These are phyloP conservation scores for Apiospora marii DNA, from an alignment of 2,329 filamentous ascomycete species.

Conservation along the genomic window DNA sequence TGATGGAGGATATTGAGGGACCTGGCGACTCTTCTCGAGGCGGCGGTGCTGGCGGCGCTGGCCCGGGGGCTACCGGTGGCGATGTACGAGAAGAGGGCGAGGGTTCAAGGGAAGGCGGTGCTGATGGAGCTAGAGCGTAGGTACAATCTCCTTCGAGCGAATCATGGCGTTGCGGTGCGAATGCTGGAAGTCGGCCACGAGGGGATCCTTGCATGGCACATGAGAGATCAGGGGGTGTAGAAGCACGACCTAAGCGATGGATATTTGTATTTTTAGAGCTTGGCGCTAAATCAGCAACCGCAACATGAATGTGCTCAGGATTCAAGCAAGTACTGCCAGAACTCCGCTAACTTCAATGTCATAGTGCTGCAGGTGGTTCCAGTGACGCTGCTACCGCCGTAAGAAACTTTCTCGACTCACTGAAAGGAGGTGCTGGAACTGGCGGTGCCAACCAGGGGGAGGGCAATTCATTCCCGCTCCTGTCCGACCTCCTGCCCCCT, in stretches of 20 bases:
- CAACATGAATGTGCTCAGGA: conserved; percentile 25
- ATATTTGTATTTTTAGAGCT: conserved; percentile 25
- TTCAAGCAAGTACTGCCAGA: conserved; percentile 27
- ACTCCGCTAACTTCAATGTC: conserved; percentile 52
- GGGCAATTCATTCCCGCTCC: conserved; percentile 78
- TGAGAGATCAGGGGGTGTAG: neutral
- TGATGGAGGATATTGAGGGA: conserved; percentile 80
- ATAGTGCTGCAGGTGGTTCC: conserved; percentile 65
- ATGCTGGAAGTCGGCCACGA: neutral
- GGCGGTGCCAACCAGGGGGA: conserved; percentile 51
- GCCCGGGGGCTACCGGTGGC: conserved; percentile 85
- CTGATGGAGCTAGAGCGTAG: conserved; percentile 99
- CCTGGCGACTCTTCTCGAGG: conserved; percentile 65
- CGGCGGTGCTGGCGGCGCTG: conserved; percentile 79
- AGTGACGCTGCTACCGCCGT: conserved; percentile 80
- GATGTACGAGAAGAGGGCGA: conserved; percentile 92
- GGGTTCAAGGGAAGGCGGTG: conserved; percentile 87
- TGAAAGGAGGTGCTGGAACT: conserved; percentile 65
- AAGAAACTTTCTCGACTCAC: conserved; percentile 86
- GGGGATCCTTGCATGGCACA: neutral
- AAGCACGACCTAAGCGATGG: neutral
- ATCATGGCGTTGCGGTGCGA: conserved; percentile 1
- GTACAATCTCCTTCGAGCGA: conserved; percentile 54
- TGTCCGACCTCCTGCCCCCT: conserved; percentile 84
- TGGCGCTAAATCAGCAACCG: conserved; percentile 22